Conservation (phyloP, 805 yeast species). For the Saitoella complicata region DNA sequence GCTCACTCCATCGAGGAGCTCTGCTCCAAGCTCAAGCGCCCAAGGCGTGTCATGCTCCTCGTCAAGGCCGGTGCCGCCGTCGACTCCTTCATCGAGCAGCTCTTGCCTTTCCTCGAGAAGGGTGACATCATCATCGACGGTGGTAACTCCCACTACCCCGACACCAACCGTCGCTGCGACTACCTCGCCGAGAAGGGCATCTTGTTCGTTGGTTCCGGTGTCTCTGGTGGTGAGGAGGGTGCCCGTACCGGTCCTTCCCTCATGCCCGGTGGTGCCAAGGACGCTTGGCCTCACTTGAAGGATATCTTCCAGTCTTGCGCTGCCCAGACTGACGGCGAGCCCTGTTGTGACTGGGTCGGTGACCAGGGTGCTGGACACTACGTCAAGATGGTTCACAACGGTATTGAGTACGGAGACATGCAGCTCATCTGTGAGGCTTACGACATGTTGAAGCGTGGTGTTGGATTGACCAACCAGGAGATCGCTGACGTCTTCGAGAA, state of each 20-base stretch:
- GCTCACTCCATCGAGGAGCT: slow-evolving; percentile 86
- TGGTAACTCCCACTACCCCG: slow-evolving; percentile 99
- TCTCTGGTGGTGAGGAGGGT: slow-evolving; percentile 99
- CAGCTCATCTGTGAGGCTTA: slow-evolving; percentile 97
- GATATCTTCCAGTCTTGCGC: slow-evolving; percentile 89
- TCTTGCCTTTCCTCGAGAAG: slow-evolving; percentile 79
- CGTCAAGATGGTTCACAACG: slow-evolving; percentile 99
- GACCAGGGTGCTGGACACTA: slow-evolving; percentile 98
- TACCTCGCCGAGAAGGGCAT: slow-evolving; percentile 79
- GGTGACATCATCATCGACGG: slow-evolving; percentile 99
- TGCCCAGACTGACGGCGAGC: slow-evolving; percentile 95
- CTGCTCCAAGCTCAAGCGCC: slow-evolving; percentile 78
- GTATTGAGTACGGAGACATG: slow-evolving; percentile 99
- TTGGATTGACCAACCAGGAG: slow-evolving; percentile 79
- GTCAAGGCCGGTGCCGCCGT: slow-evolving; percentile 97
- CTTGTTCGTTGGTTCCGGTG: slow-evolving; percentile 95
- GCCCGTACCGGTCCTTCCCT: slow-evolving; percentile 98
- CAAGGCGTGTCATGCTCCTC: slow-evolving; percentile 84
- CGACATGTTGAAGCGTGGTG: slow-evolving; percentile 87
- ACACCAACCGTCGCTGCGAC: slow-evolving; percentile 88
- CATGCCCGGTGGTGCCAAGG: slow-evolving; percentile 98
- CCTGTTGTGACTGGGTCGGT: slow-evolving; percentile 99
- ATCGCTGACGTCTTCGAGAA: slow-evolving; percentile 78
- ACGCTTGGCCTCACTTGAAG: slow-evolving; percentile 98
- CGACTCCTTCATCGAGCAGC: slow-evolving; percentile 74